Base-by-base conservation (phyloP, 805 yeast species). In the Sugiyamaella floridensis region DNA sequence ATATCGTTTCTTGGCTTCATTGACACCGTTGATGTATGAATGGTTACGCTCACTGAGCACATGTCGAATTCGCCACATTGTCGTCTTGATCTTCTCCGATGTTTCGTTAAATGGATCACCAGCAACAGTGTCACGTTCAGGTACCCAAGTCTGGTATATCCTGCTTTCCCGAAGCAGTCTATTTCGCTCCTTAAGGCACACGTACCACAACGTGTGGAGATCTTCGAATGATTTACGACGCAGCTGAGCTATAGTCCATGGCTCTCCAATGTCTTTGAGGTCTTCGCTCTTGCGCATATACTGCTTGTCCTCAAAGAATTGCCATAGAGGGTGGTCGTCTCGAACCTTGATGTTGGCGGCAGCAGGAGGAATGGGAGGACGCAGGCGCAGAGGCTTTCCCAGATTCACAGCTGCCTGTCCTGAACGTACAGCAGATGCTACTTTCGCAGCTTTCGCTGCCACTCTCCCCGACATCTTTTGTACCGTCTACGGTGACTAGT, bases 251-350 rank as follows among this genome's bases (percentile, higher is more conserved):
- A 89, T 76, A 5, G 85, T 71, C 99, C 99, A 93, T 4, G 93
- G 73, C 61, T 96, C 77, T 14, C 93, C 68, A 14, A 57, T 45
- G 48, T 61, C 60, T 45, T 58, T 58, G 47, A 69, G 52, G 20
- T 83, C 86, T 1, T 75, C 79, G 2, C 77, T 69, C 1, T 74
- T 66, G 60, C 97, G 78, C 55, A 86, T 70, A 55, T 82, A 80
- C 61, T 77, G 74, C 53, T 82, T 75, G 41, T 86, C 77, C 58
- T 67, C 65, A 72, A 92, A 93, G 67, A 93, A 93, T 62, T 86
- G 90, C 96, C 97, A 93, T 58, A 93, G 75, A 29, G 98, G 99
- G 70, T 93, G 99, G 66, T 85, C 86, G 4, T 85, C 92, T 12
- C 81, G 77, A 34, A 86, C 86, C 55, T 76, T 76, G 51, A 90